Evolutionary conservation across 1,284 basidiomycete genomes (phyloP).

Genomic region (Microbotryomycetes sp.): DNA sequence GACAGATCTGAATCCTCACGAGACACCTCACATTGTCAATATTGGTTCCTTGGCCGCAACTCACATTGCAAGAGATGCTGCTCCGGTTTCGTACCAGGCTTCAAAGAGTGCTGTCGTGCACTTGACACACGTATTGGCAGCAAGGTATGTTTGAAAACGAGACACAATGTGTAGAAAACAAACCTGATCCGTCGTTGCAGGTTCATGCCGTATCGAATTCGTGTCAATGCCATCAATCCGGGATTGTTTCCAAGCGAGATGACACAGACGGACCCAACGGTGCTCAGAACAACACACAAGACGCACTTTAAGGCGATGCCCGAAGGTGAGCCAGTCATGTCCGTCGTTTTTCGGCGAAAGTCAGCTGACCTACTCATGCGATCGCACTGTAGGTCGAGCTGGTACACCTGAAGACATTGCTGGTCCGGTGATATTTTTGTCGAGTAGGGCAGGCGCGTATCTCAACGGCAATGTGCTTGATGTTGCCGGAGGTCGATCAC

Average conservation of each 20-base stretch:
- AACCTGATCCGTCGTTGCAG: background rate
- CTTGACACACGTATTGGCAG: no score
- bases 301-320: conserved; percentile 7
- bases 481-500: conserved; percentile 2
- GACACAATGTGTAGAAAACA: no score
- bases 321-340: conserved; percentile 6
- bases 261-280: conserved; percentile 1
- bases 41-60: conserved; percentile 5
- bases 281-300: background rate
- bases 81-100: conserved; percentile 5
- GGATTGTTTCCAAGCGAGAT: conserved; percentile 10
- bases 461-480: conserved; percentile 8
- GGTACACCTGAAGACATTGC: conserved; percentile 3
- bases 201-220: no score
- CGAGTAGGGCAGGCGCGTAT: conserved; percentile 2
- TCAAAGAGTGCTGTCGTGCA: conserved; percentile 5
- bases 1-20: background rate
- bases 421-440: conserved; percentile 4
- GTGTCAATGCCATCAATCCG: no score
- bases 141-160: no score
- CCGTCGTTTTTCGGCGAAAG: background rate
- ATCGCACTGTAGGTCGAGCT: background rate
- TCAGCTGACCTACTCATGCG: no score
- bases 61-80: conserved; percentile 3
- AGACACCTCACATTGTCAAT: conserved; percentile 4